A percentile compares a stretch with the other conserved stretches of the same genome.
Evolutionary conservation across 2,329 filamentous ascomycete species (phyloP).

Genomic region (Cladosporium oxysporum): DNA sequence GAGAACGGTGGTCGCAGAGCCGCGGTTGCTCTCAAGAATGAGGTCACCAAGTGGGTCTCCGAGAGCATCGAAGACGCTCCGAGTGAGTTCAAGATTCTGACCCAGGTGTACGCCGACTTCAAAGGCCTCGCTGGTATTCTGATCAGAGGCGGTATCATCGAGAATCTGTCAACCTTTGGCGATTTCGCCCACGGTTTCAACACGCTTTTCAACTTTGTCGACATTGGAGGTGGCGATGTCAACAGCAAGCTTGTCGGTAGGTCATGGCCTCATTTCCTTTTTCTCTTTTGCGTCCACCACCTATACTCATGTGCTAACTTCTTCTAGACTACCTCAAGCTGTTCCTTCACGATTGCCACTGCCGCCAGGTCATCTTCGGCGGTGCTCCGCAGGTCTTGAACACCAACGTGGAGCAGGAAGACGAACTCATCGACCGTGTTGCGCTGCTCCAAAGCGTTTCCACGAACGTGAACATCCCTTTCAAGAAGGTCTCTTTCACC

Average conservation of each 20-base stretch:
- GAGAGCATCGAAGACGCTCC: constrained; percentile 27
- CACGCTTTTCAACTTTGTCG: constrained; percentile 61
- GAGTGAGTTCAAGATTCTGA: constrained; percentile 50
- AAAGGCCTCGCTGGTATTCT: constrained; percentile 47
- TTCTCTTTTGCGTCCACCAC: not conserved
- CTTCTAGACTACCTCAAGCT: constrained; percentile 56
- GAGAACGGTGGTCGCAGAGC: constrained; percentile 58
- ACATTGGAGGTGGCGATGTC: constrained; percentile 58
- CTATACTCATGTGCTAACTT: constrained; percentile 14
- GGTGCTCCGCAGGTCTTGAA: constrained; percentile 58
- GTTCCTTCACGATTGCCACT: constrained; percentile 59
- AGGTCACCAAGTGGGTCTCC: constrained; percentile 48
- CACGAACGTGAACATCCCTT: constrained; percentile 53
- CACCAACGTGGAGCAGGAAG: constrained; percentile 47
- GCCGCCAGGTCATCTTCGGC: constrained; percentile 61
- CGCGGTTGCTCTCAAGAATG: constrained; percentile 54
- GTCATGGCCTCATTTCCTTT: constrained; percentile 16
- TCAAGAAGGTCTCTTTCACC: constrained; percentile 53
- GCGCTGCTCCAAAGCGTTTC: constrained; percentile 59
- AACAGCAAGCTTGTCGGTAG: constrained; percentile 55
- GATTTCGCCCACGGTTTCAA: constrained; percentile 61
- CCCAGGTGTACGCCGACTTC: constrained; percentile 49
- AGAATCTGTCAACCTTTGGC: constrained; percentile 37
- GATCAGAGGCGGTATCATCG: constrained; percentile 24
- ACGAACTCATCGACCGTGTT: constrained; percentile 46